Percentiles rank a stretch among this genome's conserved stretches.
Evolutionary conservation across 192 early-diverging fungal genomes (phyloP).

Genomic region (Kickxella alabastrina): DNA sequence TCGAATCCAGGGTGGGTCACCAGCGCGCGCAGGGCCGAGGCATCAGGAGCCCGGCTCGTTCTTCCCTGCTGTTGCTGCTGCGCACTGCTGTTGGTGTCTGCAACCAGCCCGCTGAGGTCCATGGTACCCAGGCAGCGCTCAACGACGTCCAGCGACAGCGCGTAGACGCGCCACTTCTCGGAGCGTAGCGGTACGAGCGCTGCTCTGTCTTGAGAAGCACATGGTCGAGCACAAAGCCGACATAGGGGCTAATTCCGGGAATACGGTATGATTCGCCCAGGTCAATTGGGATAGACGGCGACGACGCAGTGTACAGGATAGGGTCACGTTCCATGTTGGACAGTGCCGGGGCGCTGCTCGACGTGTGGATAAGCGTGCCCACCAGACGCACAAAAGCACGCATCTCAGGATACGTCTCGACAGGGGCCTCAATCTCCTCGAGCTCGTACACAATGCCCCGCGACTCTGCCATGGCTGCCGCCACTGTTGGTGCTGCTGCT

Average conservation of each 20-base stretch:
- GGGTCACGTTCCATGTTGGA: constrained; percentile 41
- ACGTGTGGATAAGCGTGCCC: constrained; percentile 61
- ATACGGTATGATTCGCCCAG: constrained; percentile 66
- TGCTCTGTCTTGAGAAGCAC: constrained; percentile 76
- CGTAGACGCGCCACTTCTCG: constrained; percentile 74
- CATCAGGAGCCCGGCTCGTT: constrained; percentile 1
- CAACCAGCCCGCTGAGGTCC: constrained; percentile 57
- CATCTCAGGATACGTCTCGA: constrained; percentile 83
- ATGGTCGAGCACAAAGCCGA: constrained; percentile 79
- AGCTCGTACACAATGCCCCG: constrained; percentile 73
- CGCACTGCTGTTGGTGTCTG: constrained; percentile 8
- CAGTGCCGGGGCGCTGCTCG: constrained; percentile 37
- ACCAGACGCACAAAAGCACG: constrained; percentile 78
- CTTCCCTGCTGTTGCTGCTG: constrained; percentile 1
- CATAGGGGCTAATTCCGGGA: constrained; percentile 75
- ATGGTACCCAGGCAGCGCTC: constrained; percentile 76
- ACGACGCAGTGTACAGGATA: constrained; percentile 20
- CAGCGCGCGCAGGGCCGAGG: constrained; percentile 41
- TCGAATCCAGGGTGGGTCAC: constrained; percentile 83
- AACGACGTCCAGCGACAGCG: constrained; percentile 60
- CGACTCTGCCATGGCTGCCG: constrained; percentile 12
- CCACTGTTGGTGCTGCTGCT: constrained; percentile 1
- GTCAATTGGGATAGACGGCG: constrained; percentile 55
- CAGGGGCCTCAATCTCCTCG: constrained; percentile 72
- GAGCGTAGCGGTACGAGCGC: constrained; percentile 60